phyloP scores from a whole-genome alignment of 1,284 basidiomycete species.

The Volvariella volvacea region DNA sequence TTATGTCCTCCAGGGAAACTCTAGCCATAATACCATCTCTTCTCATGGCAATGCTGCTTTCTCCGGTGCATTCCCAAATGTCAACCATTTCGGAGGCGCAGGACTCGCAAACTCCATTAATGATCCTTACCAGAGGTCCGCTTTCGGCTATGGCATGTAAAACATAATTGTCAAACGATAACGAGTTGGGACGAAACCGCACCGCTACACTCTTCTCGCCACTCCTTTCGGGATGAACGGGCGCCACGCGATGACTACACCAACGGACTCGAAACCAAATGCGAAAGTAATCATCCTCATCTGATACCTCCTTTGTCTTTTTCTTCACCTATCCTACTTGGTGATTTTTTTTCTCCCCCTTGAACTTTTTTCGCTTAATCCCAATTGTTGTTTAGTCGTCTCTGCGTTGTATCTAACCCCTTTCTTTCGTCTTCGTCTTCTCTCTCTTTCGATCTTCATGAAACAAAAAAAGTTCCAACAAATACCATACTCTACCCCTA shows the following conservation, averaged over 20 bases:
- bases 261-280: no score
- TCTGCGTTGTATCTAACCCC: conserved; percentile 9
- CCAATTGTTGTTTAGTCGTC: conserved; percentile 5
- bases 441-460: no score
- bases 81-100: conserved; percentile 52
- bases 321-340: conserved; percentile 5
- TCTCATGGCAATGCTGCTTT: conserved; percentile 51
- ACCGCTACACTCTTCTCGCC: conserved; percentile 6
- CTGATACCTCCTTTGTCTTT: conserved; percentile 1
- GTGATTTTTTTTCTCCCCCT: neutral
- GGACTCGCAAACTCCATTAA: conserved; percentile 46
- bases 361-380: conserved; percentile 1
- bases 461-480: conserved; percentile 11
- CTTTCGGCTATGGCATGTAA: conserved; percentile 78
- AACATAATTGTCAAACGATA: conserved; percentile 3
- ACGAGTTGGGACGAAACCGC: neutral
- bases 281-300: neutral
- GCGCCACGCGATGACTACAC: neutral
- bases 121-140: conserved; percentile 68
- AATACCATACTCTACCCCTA: neutral
- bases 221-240: conserved; percentile 8
- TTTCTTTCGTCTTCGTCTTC: no score
- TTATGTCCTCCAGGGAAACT: conserved; percentile 69
- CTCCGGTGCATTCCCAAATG: conserved; percentile 45
- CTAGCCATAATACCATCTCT: conserved; percentile 53